Evolutionary conservation across 192 early-diverging fungal genomes (phyloP).

Genomic region (Coemansia sp.): DNA sequence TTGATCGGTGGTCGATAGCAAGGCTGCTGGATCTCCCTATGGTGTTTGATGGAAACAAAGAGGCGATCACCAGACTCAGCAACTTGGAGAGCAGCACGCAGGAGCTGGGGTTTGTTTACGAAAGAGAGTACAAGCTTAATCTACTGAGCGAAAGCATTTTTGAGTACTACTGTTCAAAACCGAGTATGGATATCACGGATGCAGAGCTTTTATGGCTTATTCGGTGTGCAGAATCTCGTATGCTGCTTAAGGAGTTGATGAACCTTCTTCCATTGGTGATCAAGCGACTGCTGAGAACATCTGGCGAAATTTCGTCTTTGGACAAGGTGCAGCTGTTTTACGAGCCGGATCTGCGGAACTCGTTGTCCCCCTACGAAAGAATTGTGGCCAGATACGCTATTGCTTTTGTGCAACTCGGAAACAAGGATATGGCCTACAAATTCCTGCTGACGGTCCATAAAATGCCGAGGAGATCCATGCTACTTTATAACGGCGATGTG

Average conservation of each 20-base stretch:
- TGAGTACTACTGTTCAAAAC: conserved; percentile 20
- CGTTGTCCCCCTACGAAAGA: conserved; percentile 11
- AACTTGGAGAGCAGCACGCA: conserved; percentile 1
- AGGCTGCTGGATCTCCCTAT: conserved; percentile 8
- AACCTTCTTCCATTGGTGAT: conserved; percentile 33
- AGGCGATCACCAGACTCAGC: conserved; percentile 1
- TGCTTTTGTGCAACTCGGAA: conserved; percentile 16
- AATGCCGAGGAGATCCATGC: conserved; percentile 11
- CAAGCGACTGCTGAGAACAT: conserved; percentile 4
- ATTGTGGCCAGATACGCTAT: conserved; percentile 25
- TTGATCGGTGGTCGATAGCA: conserved; percentile 29
- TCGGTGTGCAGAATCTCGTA: conserved; percentile 18
- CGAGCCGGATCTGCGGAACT: conserved; percentile 2
- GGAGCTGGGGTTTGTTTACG: background rate
- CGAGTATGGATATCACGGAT: conserved; percentile 14
- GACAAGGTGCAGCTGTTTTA: conserved; percentile 17
- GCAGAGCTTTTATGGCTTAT: conserved; percentile 26
- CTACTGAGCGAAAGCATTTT: conserved; percentile 14
- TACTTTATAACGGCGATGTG: background rate
- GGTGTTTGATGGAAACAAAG: conserved; percentile 3
- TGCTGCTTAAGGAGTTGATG: conserved; percentile 14
- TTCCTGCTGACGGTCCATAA: conserved; percentile 17
- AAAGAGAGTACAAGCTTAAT: conserved; percentile 23
- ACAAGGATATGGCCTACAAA: conserved; percentile 8
- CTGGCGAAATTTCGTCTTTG: background rate